phyloP scores from a whole-genome alignment of 2,329 filamentous ascomycete genomes.

The Taxawa tesnikishii region DNA sequence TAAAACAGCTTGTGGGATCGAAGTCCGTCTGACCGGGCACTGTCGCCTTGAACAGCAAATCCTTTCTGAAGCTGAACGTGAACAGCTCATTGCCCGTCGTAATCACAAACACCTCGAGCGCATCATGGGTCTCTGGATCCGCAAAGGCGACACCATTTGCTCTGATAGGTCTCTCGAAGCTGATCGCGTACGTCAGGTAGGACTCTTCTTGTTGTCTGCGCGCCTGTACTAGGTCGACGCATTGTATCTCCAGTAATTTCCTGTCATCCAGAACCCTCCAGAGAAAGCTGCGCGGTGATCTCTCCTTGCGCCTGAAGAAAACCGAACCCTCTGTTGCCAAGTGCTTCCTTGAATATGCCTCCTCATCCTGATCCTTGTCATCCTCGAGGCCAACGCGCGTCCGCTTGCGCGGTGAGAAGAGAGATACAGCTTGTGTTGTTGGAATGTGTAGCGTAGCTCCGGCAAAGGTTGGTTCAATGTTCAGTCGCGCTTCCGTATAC shows the following conservation, averaged over 20 bases:
- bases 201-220: conserved; percentile 26
- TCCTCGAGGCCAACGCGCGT: conserved; percentile 20
- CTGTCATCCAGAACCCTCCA: conserved; percentile 81
- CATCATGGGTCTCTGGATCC: conserved; percentile 66
- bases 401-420: conserved; percentile 18
- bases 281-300: conserved; percentile 71
- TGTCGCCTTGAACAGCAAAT: conserved; percentile 57
- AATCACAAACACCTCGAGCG: conserved; percentile 66
- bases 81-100: conserved; percentile 71
- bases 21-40: conserved; percentile 53
- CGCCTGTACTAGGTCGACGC: conserved; percentile 65
- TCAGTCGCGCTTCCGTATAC: conserved; percentile 80
- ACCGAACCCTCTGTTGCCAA: conserved; percentile 70
- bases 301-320: conserved; percentile 67
- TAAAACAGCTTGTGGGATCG: conserved; percentile 64
- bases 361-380: conserved; percentile 49
- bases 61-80: conserved; percentile 69
- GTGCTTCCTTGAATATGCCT: conserved; percentile 57
- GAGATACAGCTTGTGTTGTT: conserved; percentile 26
- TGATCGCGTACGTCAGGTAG: conserved; percentile 62
- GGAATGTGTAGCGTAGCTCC: conserved; percentile 59
- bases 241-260: conserved; percentile 69
- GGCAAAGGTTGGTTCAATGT: conserved; percentile 60
- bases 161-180: conserved; percentile 69
- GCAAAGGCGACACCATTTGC: conserved; percentile 71